Evolutionary conservation across 345 rosid species (phyloP).

Genomic region (Pelargonium nanum): DNA sequence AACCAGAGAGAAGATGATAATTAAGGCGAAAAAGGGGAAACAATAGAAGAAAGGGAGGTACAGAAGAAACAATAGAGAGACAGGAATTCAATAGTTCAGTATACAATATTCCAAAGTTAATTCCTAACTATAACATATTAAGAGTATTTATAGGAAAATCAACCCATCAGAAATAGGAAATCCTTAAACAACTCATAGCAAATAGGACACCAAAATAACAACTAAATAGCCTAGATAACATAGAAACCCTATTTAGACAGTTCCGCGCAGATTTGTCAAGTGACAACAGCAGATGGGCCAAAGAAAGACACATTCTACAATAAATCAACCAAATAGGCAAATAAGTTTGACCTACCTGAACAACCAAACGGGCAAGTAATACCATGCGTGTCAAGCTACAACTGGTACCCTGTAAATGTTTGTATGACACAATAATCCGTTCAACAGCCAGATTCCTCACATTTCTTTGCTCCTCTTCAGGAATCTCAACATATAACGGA

Average conservation of each 20-base stretch:
- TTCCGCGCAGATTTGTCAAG: no score
- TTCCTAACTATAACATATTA: no score
- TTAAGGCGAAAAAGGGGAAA: no score
- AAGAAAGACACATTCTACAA: neutral
- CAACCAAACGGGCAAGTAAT: conserved; percentile 71
- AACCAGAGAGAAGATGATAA: no score
- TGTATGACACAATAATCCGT: conserved; percentile 63
- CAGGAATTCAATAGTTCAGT: no score
- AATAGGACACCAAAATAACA: no score
- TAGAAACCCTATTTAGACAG: no score
- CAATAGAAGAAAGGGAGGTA: no score
- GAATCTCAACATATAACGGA: conserved; percentile 66
- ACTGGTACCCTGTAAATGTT: conserved; percentile 38
- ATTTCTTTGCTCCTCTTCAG: conserved; percentile 40
- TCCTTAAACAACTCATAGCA: neutral
- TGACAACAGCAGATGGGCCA: neutral
- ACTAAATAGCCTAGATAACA: no score
- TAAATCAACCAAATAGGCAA: neutral
- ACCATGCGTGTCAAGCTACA: conserved; percentile 47
- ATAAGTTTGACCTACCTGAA: conserved; percentile 43
- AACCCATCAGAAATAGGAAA: neutral
- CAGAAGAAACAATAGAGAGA: no score
- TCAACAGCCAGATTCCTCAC: conserved; percentile 55
- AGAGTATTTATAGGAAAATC: no score
- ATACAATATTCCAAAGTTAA: no score